phyloP scores from a whole-genome alignment of 2,329 filamentous ascomycete genomes.

The Penicillium glabrum region DNA sequence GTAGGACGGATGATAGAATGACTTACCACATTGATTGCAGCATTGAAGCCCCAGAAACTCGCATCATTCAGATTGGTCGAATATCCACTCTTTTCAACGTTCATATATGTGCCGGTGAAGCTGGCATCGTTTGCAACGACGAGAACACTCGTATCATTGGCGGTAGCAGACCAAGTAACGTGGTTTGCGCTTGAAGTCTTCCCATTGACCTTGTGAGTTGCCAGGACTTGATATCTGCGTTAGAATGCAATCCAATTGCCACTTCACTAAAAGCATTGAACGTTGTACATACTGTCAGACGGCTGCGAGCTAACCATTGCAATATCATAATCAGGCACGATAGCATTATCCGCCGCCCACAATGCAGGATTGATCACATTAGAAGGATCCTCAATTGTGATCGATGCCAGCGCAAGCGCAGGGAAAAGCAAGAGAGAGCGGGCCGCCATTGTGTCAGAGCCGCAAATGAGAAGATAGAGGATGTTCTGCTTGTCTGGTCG shows the following conservation, averaged over 20 bases:
- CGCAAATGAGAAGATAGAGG: background rate
- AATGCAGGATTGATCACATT: slow-evolving; percentile 7
- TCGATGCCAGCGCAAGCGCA: slow-evolving; percentile 8
- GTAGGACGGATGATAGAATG: background rate
- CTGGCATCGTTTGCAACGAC: slow-evolving; percentile 7
- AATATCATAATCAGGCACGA: slow-evolving; percentile 11
- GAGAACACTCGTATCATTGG: slow-evolving; percentile 21
- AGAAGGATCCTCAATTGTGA: slow-evolving; percentile 12
- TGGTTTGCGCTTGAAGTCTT: slow-evolving; percentile 7
- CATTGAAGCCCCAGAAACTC: slow-evolving; percentile 34
- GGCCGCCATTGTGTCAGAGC: background rate
- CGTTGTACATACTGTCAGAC: slow-evolving; percentile 4
- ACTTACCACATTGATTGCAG: slow-evolving; percentile 27
- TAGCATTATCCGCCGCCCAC: slow-evolving; percentile 12
- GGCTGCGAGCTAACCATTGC: slow-evolving; percentile 4
- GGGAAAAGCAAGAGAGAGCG: slow-evolving; percentile 6
- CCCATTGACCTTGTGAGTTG: slow-evolving; percentile 7
- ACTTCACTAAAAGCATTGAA: background rate
- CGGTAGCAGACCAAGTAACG: slow-evolving; percentile 9
- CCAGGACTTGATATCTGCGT: background rate
- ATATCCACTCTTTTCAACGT: slow-evolving; percentile 32
- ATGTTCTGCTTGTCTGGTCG: background rate
- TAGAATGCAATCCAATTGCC: background rate
- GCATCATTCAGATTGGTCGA: slow-evolving; percentile 27
- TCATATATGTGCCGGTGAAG: slow-evolving; percentile 23